Conservation (phyloP, 208 protist species). For the Giardia duodenalis region DNA sequence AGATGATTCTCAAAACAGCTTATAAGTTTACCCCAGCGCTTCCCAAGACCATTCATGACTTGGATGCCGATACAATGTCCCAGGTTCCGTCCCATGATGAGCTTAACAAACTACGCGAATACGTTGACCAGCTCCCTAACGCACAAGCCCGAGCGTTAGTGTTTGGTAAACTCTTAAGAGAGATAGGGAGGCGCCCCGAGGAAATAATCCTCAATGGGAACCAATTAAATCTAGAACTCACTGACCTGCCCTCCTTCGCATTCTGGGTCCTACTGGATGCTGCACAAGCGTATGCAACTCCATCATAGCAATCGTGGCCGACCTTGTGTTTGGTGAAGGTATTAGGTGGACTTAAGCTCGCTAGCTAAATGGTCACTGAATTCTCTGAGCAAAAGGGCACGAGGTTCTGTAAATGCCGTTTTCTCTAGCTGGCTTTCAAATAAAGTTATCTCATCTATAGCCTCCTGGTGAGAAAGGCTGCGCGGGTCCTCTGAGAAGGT, state of each 20-base stretch:
- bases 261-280: background rate
- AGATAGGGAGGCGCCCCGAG: background rate
- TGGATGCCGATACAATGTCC: background rate
- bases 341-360: background rate
- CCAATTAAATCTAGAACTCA: background rate
- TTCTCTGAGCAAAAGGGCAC: no score
- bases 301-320: no score
- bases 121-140: background rate
- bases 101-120: background rate
- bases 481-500: no score
- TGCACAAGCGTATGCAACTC: background rate
- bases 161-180: background rate
- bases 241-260: background rate
- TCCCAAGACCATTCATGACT: background rate
- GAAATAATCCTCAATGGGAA: conserved; percentile 3
- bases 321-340: background rate
- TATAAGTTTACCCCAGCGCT: background rate
- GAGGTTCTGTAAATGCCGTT: no score
- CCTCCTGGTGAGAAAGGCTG: no score
- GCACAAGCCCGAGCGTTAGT: background rate
- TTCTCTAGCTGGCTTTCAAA: no score
- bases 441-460: no score
- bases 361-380: background rate
- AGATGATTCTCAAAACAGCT: background rate
- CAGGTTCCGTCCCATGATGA: background rate